Evolutionary conservation across 2,329 filamentous ascomycete species (phyloP).

Genomic region (Sarocladium strictum): DNA sequence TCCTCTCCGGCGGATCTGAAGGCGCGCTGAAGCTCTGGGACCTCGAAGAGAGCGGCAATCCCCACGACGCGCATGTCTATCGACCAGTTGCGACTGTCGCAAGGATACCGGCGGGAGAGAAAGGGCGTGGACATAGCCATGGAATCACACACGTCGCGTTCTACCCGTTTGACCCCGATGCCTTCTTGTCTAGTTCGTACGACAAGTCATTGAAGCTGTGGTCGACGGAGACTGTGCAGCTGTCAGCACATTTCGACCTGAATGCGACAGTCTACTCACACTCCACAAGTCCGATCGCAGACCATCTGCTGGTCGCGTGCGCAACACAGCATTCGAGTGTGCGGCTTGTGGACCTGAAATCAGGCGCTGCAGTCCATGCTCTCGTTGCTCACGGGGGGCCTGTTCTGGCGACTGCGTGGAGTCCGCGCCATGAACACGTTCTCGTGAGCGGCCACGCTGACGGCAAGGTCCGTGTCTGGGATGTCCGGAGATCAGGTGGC

Average conservation of each 20-base stretch:
- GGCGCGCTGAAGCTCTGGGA: constrained; percentile 84
- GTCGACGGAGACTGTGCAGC: constrained; percentile 54
- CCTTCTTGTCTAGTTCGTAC: constrained; percentile 72
- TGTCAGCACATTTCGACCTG: constrained; percentile 63
- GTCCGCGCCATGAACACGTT: constrained; percentile 70
- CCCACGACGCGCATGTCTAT: constrained; percentile 34
- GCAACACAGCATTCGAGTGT: constrained; percentile 82
- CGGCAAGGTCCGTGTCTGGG: constrained; percentile 79
- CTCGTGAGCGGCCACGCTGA: constrained; percentile 82
- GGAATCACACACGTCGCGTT: constrained; percentile 73
- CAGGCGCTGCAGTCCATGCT: constrained; percentile 66
- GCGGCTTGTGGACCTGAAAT: constrained; percentile 78
- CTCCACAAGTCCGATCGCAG: constrained; percentile 65
- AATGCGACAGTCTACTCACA: constrained; percentile 69
- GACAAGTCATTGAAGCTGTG: constrained; percentile 74
- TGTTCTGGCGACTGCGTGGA: constrained; percentile 71
- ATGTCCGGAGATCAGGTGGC: constrained; percentile 72
- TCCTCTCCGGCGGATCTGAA: constrained; percentile 82
- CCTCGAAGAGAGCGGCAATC: constrained; percentile 52
- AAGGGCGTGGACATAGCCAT: constrained; percentile 49
- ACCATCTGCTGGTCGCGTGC: constrained; percentile 76
- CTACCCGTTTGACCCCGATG: constrained; percentile 70
- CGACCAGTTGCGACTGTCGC: constrained; percentile 47
- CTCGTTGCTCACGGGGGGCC: constrained; percentile 64
- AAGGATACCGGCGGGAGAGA: constrained; percentile 29